These are phyloP conservation scores for Leucogyrophana mollusca DNA, from an alignment of 768 basidiomycete species.

Conservation along the genomic window DNA sequence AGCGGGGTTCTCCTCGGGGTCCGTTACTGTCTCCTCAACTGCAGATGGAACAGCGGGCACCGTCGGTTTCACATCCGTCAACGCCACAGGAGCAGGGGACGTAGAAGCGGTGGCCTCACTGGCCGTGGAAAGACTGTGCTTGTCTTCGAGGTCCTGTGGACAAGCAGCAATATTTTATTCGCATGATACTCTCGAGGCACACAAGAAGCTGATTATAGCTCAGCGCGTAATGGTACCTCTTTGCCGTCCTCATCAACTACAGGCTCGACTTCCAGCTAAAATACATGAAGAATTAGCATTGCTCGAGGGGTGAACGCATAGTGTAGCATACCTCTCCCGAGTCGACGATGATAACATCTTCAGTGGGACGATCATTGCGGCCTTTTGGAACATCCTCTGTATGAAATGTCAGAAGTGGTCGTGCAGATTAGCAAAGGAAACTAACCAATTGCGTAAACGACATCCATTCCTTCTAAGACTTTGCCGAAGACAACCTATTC, in stretches of 20 bases:
- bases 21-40: constrained; percentile 10
- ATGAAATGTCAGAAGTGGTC: constrained; percentile 10
- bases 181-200: constrained; percentile 38
- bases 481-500: constrained; percentile 87
- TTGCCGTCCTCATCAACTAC: constrained; percentile 65
- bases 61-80: constrained; percentile 2
- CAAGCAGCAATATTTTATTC: constrained; percentile 54
- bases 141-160: constrained; percentile 41
- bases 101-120: constrained; percentile 13
- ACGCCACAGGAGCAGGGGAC: constrained; percentile 10
- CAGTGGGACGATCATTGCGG: constrained; percentile 64
- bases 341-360: constrained; percentile 78
- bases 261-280: constrained; percentile 52
- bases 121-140: constrained; percentile 10
- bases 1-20: constrained; percentile 4
- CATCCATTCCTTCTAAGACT: constrained; percentile 90
- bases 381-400: constrained; percentile 77
- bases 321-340: constrained; percentile 75
- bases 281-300: constrained; percentile 4
- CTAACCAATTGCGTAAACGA: constrained; percentile 74
- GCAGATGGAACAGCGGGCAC: constrained; percentile 3
- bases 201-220: constrained; percentile 69
- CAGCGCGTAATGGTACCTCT: constrained; percentile 91
- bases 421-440: constrained; percentile 1
- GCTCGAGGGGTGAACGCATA: not conserved